Percentiles rank a stretch among this genome's conserved stretches.
phyloP scores from a whole-genome alignment of 1,284 basidiomycete genomes.

The Melampsora larici-populina region DNA sequence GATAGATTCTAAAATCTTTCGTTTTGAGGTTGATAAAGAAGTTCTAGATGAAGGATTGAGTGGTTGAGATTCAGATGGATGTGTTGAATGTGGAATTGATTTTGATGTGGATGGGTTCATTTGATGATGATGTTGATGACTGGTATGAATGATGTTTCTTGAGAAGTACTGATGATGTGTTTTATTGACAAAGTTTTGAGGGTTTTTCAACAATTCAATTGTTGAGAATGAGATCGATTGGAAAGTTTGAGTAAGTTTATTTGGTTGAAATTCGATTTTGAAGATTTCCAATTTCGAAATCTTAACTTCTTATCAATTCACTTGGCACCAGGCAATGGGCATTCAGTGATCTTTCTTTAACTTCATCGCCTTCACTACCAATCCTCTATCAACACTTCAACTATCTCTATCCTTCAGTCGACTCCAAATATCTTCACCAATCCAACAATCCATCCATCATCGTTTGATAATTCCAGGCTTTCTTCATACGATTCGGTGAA shows the following conservation, averaged over 20 bases:
- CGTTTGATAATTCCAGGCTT: no score
- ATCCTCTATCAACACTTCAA: background rate
- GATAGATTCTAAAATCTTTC: conserved; percentile 70
- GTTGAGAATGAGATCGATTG: no score
- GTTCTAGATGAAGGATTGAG: no score
- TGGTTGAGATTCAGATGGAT: no score
- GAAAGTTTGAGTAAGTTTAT: no score
- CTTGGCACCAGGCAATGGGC: background rate
- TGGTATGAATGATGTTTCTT: background rate
- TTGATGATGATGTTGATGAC: background rate
- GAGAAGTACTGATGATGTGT: background rate
- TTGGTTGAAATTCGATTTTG: background rate
- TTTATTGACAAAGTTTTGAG: background rate
- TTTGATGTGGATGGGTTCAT: background rate
- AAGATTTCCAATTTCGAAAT: background rate
- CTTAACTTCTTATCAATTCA: background rate
- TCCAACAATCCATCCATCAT: no score
- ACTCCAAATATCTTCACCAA: no score
- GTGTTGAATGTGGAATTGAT: no score
- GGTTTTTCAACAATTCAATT: no score
- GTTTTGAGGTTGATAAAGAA: background rate
- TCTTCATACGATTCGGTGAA: no score
- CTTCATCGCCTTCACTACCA: background rate
- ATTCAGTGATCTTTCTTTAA: background rate
- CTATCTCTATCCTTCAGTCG: no score